phyloP scores from a whole-genome alignment of 1,284 basidiomycete genomes.

The Pseudozyma sp. region DNA sequence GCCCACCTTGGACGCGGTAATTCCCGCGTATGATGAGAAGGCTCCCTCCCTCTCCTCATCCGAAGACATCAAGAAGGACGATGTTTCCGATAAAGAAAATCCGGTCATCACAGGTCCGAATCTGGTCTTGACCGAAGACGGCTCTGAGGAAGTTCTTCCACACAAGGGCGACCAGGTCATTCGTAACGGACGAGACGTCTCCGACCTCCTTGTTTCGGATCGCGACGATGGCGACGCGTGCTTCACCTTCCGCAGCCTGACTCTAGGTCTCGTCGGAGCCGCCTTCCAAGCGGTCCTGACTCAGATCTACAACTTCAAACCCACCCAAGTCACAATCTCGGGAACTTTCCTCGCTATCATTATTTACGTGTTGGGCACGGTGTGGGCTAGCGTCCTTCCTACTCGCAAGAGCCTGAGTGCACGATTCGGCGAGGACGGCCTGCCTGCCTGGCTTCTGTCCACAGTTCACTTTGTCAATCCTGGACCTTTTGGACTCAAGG shows the following conservation, averaged over 20 bases:
- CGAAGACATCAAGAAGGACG: too few relatives aligned
- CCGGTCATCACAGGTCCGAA: neutral
- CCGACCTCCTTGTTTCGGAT: too few relatives aligned
- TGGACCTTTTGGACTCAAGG: conserved; percentile 74
- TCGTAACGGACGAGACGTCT: conserved; percentile 72
- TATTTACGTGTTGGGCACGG: conserved; percentile 73
- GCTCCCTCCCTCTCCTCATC: too few relatives aligned
- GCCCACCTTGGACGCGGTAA: too few relatives aligned
- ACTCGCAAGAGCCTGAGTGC: conserved; percentile 66
- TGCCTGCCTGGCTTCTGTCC: conserved; percentile 68
- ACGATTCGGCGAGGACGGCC: conserved; percentile 51
- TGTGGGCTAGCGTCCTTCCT: conserved; percentile 71
- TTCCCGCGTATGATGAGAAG: too few relatives aligned
- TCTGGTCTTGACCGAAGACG: neutral
- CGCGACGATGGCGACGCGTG: conserved; percentile 75
- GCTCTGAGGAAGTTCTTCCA: neutral
- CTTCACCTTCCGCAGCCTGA: conserved; percentile 75
- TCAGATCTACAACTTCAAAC: conserved; percentile 74
- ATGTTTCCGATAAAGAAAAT: neutral
- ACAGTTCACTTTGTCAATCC: conserved; percentile 74
- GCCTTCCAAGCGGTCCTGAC: conserved; percentile 73
- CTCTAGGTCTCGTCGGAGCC: conserved; percentile 75
- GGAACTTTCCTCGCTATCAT: conserved; percentile 76
- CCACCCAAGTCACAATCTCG: conserved; percentile 73
- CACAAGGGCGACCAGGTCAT: conserved; percentile 15